Evolutionary conservation across 1,139 yeast species (phyloP), one percentile per base, ranked within the genome.

Genomic region (Meyerozyma athensensis): DNA sequence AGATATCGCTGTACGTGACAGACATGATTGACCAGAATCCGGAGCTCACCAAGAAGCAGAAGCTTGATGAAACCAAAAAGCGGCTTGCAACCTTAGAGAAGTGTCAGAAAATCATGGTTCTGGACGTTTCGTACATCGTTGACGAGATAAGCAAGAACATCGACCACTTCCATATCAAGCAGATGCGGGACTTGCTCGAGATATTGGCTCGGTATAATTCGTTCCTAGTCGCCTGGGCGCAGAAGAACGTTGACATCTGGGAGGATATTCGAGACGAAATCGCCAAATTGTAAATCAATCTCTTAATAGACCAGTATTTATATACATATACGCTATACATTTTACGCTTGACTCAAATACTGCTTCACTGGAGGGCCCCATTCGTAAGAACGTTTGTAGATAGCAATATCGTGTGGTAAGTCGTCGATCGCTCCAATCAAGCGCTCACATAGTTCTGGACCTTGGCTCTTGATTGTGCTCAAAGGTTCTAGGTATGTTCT

Each of bases 21-120:
- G 86, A 82, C 39, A 75, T 81, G 33, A 79, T 81, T 46, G 89
- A 82, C 46, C 80, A 77, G 32, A 84, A 82, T 46, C 87, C 89
- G 0, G 85, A 79, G 43, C 67, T 77, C 30, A 73, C 84, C 3
- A 64, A 87, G 21, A 74, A 81, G 39, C 79, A 75, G 44, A 72
- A 70, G 50, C 73, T 81, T 26, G 60, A 67, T 2, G 68, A 72
- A 40, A 63, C 80, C 13, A 68, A 72, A 39, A 70, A 65, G 32
- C 79, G 77, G 50, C 75, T 82, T 19, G 60, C 60, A 14, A 71
- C 72, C 19, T 60, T 78, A 43, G 79, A 77, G 45, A 75, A 71
- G 46, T 81, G 87, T 26, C 76, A 77, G 39, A 61, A 52, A 7
- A 79, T 79, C 4, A 79, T 84, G 57, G 60, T 73, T 40, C 67